Base-by-base conservation (phyloP, 495 filamentous ascomycete genomes). In the Aspergillus panamensis region DNA sequence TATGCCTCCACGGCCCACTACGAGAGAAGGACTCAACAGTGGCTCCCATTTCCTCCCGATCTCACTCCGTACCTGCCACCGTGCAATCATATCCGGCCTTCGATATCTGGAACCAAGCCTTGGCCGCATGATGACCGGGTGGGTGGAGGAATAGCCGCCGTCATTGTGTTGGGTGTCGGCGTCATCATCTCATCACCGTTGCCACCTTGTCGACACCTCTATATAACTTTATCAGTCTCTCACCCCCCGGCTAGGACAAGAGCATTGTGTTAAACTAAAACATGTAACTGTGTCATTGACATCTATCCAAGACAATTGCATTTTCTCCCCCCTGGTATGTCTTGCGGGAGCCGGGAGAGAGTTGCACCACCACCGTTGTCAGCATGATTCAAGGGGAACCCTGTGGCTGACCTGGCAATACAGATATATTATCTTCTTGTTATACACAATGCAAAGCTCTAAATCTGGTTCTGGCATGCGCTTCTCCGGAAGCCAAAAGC, bases 141-240 rank as follows among this genome's bases (percentile, higher is more conserved):
- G 12, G 21, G 21, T 47, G 13, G 39, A 25, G 48, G 13, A 57
- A 21, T 42, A 29, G 19, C 33, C 33, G 48, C 16, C 13, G 17
- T 56, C 25, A 25, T 25, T 5, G 25, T 25, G 8, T 9, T 37
- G 48, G 54, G 57, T 60, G 43, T 53, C 31, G 40, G 57, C 57
- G 57, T 60, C 57, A 60, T 60, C 49, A 51, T 35, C 51, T 49
- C 57, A 60, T 60, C 57, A 60, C 55, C 30, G 12, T 30, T 33
- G 44, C 51, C 57, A 59, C 51, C 20, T 20, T 31, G 13, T 20
- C 20, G 17, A 33, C 8, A 17, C 33, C 13, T 48, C 16, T 20
- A 16, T 59, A 52, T 59, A 48, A 54, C 17, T 25, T 17, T 17
- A 42, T 12, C 29, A 6, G 16, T 17, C 29, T n/a, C n/a, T n/a